Base-by-base conservation (phyloP, 139 green algal genomes). In the Chlorella sp. region DNA sequence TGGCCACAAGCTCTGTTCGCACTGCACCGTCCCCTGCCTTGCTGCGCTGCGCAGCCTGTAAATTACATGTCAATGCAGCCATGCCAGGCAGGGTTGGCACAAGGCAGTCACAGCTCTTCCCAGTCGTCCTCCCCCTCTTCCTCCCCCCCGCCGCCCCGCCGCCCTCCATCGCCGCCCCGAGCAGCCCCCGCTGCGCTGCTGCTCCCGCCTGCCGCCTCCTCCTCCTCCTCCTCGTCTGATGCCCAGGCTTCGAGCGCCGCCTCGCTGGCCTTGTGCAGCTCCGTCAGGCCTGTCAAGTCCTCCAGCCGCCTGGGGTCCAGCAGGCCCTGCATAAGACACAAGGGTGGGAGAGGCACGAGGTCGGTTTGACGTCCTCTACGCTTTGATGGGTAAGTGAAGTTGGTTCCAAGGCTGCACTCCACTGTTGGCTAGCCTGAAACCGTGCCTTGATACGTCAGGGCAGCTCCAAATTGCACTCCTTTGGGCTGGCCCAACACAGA, bases 221-320 rank as follows among this genome's bases (percentile, higher is more conserved):
- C 85, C 32, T 88, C 83, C 40, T 82, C 85, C 0, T 83, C 85
- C 2, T 83, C 85, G 0, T 71, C 82, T 2, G 69, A 69, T 2
- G 34, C 71, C 85, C 85, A 89, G 21, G 71, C 85, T 40, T 89
- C 85, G 42, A 89, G 42, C 64, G 91, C 73, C 30, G 80, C 86
- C 40, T 95, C 89, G 34, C 93, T 90, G 37, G 79, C 57, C 0
- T 39, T 32, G 28, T 96, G 92, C 86, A 99, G 91, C 91, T 96
- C 92, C 12, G 93, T 94, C 77, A 99, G 91, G 19, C 97, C 97
- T 2, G 95, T 98, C 80, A 98, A 68, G 66, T 97, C 90, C 91
- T 98, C 96, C 73, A 98, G 91, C 28, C 64, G 86, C 34, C 78
- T 85, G 2, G 95, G 96, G 26, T 95, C 81, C 7, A 48, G 78